Percentiles rank a stretch among this genome's conserved stretches.
These are phyloP conservation scores for Globisporangium heterothallicum DNA, from an alignment of 352 stramenopile species.

Conservation along the genomic window DNA sequence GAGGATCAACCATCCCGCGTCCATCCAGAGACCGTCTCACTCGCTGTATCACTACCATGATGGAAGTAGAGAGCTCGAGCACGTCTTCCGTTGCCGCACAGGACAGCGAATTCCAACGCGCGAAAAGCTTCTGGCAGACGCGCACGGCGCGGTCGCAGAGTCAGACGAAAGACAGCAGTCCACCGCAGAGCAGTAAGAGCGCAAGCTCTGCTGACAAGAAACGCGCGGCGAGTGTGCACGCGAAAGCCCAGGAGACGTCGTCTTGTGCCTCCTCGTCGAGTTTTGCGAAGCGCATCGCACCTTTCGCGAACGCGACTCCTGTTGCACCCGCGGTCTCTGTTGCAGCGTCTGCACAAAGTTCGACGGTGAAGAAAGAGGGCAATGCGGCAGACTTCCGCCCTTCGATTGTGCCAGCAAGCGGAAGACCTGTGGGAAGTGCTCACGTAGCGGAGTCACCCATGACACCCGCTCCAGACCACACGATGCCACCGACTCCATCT, in stretches of 20 bases:
- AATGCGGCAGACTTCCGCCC: slow-evolving; percentile 3
- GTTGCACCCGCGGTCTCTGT: background rate
- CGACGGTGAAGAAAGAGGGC: background rate
- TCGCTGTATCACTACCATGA: no score
- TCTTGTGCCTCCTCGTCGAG: background rate
- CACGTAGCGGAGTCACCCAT: slow-evolving; percentile 15
- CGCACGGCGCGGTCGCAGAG: slow-evolving; percentile 36
- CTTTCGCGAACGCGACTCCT: background rate
- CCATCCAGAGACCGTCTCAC: no score
- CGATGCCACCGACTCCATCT: slow-evolving; percentile 19
- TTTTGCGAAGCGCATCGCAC: slow-evolving; percentile 13
- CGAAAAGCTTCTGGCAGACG: slow-evolving; percentile 67
- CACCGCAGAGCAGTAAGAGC: background rate
- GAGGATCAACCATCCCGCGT: no score
- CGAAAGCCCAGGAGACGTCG: slow-evolving; percentile 4
- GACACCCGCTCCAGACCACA: slow-evolving; percentile 31
- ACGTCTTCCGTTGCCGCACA: no score
- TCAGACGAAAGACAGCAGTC: background rate
- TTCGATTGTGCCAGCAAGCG: slow-evolving; percentile 10
- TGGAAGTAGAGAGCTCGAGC: background rate
- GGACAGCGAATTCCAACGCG: slow-evolving; percentile 37
- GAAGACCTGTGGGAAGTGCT: background rate
- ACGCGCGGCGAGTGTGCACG: no score
- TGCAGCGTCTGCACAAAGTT: background rate
- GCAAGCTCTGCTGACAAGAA: no score